A percentile compares a stretch with the other conserved stretches of the same genome.
Conservation (phyloP, 768 basidiomycete species). For the Sarcodon aspratus region DNA sequence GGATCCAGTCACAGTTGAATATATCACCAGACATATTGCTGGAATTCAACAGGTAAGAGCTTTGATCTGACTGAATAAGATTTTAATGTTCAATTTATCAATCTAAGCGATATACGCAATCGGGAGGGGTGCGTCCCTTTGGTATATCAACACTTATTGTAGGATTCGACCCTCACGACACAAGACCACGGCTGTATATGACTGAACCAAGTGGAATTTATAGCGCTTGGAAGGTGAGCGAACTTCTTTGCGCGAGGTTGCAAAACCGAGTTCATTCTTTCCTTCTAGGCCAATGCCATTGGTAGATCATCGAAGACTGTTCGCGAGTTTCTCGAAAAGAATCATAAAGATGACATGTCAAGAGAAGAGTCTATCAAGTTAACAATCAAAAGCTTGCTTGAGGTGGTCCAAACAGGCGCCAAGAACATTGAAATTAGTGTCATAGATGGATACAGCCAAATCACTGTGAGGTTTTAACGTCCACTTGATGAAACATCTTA, state of each 20-base stretch:
- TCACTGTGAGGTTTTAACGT: constrained; percentile 54
- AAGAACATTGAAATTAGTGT: constrained; percentile 99
- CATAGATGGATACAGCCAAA: constrained; percentile 91
- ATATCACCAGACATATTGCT: constrained; percentile 95
- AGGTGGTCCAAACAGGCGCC: constrained; percentile 99
- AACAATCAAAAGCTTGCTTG: constrained; percentile 88
- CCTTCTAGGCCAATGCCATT: constrained; percentile 85
- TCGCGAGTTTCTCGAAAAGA: constrained; percentile 97
- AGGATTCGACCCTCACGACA: constrained; percentile 93
- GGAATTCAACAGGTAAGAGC: constrained; percentile 89
- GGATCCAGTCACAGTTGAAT: constrained; percentile 96
- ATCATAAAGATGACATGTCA: constrained; percentile 83
- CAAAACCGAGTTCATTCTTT: background rate
- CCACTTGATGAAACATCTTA: background rate
- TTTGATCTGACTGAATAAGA: background rate
- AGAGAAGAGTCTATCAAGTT: constrained; percentile 90
- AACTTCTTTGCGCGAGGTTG: background rate
- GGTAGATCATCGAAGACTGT: constrained; percentile 98
- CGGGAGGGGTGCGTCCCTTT: constrained; percentile 96
- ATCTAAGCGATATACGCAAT: constrained; percentile 90
- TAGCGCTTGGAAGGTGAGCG: constrained; percentile 88
- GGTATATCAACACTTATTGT: constrained; percentile 95
- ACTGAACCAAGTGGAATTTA: constrained; percentile 98
- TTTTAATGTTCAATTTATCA: background rate
- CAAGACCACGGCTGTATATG: constrained; percentile 81